Evolutionary conservation across 352 stramenopile genomes (phyloP).

Genomic region (Globisporangium megalacanthum): DNA sequence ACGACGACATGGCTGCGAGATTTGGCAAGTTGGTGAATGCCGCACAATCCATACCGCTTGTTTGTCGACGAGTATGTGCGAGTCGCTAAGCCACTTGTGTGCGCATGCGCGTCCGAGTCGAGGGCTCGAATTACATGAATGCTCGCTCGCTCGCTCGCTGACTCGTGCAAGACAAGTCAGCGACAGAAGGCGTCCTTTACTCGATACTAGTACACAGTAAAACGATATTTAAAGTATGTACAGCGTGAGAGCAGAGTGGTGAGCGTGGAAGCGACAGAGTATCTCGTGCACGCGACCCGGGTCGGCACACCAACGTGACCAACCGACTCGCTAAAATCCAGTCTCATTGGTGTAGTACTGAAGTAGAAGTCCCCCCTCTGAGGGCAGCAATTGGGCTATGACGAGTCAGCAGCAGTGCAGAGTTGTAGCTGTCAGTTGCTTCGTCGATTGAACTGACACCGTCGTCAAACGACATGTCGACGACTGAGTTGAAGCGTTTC

Average conservation of each 20-base stretch:
- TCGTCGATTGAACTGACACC: no score
- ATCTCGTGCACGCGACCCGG: not conserved
- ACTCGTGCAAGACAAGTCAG: no score
- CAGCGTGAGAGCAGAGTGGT: not conserved
- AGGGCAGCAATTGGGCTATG: not conserved
- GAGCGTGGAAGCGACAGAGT: not conserved
- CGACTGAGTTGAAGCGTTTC: no score
- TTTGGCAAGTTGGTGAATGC: not conserved
- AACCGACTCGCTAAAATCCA: not conserved
- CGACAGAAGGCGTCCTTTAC: not conserved
- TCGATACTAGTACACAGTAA: not conserved
- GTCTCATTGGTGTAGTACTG: not conserved
- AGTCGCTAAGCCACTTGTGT: no score
- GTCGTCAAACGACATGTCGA: no score
- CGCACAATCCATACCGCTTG: not conserved
- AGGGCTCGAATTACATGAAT: no score
- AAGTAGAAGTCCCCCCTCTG: not conserved
- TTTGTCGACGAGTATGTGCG: not conserved
- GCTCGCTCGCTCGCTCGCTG: no score
- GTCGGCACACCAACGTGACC: not conserved
- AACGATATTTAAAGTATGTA: not conserved
- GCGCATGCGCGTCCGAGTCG: no score
- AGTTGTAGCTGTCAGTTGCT: no score
- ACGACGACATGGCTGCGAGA: not conserved
- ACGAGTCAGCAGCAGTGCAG: not conserved